These are phyloP conservation scores for Kwoniella shandongensis DNA, from an alignment of 768 basidiomycete species.

Conservation along the genomic window DNA sequence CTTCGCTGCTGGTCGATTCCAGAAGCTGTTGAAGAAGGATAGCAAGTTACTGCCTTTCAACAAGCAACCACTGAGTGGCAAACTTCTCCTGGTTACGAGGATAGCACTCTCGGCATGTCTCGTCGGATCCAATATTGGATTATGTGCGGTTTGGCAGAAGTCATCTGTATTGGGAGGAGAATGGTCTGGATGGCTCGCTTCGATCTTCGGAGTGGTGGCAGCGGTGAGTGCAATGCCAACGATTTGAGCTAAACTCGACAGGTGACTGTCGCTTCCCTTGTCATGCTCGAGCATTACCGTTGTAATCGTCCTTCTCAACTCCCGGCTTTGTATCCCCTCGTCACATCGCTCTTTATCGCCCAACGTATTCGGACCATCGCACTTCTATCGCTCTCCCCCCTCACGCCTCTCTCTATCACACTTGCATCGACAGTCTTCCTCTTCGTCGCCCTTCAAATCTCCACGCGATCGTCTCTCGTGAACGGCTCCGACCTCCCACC, in stretches of 20 bases:
- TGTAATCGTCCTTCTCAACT: constrained; percentile 16
- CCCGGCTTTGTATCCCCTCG: constrained; percentile 22
- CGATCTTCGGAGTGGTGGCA: constrained; percentile 1
- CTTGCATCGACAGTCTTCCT: not conserved
- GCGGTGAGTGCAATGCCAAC: constrained; percentile 8
- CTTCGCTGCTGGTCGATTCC: constrained; percentile 1
- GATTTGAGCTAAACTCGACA: not conserved
- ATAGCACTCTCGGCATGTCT: not conserved
- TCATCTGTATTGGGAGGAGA: not conserved
- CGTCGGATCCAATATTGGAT: constrained; percentile 1
- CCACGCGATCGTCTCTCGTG: constrained; percentile 7
- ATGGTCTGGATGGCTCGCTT: constrained; percentile 15
- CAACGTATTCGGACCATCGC: constrained; percentile 16
- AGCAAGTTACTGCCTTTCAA: constrained; percentile 5
- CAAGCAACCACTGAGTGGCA: not conserved
- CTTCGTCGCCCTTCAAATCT: constrained; percentile 23
- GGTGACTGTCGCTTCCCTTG: not conserved
- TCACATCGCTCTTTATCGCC: constrained; percentile 13
- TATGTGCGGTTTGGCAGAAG: constrained; percentile 7
- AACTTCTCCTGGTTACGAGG: not conserved
- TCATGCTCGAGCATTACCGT: constrained; percentile 13
- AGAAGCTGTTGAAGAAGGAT: not conserved
- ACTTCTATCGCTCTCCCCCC: not conserved
- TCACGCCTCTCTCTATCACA: not conserved
- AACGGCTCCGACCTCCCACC: constrained; percentile 11